Conservation (phyloP, 768 basidiomycete genomes). For the Suillus americanus region DNA sequence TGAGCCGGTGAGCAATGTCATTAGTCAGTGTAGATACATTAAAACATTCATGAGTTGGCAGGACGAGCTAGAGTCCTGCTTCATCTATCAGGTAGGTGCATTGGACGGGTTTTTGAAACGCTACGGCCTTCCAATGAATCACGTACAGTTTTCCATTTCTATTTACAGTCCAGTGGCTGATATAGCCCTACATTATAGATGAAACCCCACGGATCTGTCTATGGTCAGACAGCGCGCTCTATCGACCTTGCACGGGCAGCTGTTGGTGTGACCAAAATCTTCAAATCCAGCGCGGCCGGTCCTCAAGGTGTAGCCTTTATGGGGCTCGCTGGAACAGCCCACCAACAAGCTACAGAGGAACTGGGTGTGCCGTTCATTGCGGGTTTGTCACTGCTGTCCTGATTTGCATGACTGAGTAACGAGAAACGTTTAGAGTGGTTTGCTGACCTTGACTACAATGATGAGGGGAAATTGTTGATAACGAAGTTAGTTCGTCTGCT, state of each 20-base stretch:
- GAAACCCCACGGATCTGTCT: slow-evolving; percentile 63
- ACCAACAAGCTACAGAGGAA: slow-evolving; percentile 56
- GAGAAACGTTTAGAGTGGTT: slow-evolving; percentile 53
- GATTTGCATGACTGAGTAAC: background rate
- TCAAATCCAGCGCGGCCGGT: slow-evolving; percentile 29
- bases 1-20: slow-evolving; percentile 42
- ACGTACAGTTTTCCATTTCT: slow-evolving; percentile 39
- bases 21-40: background rate
- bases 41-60: slow-evolving; percentile 18
- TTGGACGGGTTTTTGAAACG: slow-evolving; percentile 56
- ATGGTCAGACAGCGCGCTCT: slow-evolving; percentile 57
- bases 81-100: slow-evolving; percentile 70
- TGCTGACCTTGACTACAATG: slow-evolving; percentile 61
- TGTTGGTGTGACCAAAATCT: slow-evolving; percentile 53
- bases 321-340: slow-evolving; percentile 63
- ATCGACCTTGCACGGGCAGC: slow-evolving; percentile 54
- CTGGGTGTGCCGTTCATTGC: slow-evolving; percentile 61
- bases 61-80: slow-evolving; percentile 56
- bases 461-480: slow-evolving; percentile 57
- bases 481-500: slow-evolving; percentile 42
- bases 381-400: slow-evolving; percentile 33
- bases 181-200: slow-evolving; percentile 33
- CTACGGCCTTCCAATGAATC: slow-evolving; percentile 52
- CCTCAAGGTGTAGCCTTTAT: slow-evolving; percentile 48
- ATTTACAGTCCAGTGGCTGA: background rate